Base-by-base conservation (phyloP, 1,284 basidiomycete genomes). In the Ustilago shanxiensis region DNA sequence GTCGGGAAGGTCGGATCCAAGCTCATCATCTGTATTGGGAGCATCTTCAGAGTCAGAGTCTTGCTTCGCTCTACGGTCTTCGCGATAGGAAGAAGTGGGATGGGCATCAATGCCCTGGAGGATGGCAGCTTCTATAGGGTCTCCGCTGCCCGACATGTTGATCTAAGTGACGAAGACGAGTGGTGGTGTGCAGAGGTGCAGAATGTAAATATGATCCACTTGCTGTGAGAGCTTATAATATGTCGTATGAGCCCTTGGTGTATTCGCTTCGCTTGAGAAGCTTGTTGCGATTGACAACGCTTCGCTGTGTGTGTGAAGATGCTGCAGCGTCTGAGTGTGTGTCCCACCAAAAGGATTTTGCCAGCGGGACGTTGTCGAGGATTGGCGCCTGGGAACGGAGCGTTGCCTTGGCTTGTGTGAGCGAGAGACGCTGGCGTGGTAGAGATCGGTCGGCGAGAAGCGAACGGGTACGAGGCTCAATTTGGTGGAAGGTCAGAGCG, bases 1-100 rank as follows among this genome's bases (percentile, higher is more conserved):
- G n/a, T 56, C 55, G 5, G 66, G 52, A 6, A 80, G 53, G 39
- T 79, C 78, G 18, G 76, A 78, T 10, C 76, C 78, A 7, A 80
- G 66, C 60, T 81, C 75, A 56, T 81, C 78, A 49, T 79, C 78
- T 9, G 75, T 79, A 41, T 69, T 76, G 47, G 69, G 69, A 14
- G 60, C 55, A 31, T 70, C 28, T 28, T 64, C 51, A 1, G 73
- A 56, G 53, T 57, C 44, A 22, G 57, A 55, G 10, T 55, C 28
- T 22, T 49, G 31, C 3, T 60, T 62, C 9, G 64, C 57, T 41
- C 75, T 59, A 8, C 60, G 75, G 16, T 77, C 75, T 35, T 77
- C 67, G 11, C 54, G 58, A 29, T 73, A 70, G 11, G 55, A 44
- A 11, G 70, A 60, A 20, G 52, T 20, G n/a, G 70, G 60, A 3